These are phyloP conservation scores for Arthrobotrys sphaeroides DNA, from an alignment of 2,329 filamentous ascomycete genomes.

Conservation along the genomic window DNA sequence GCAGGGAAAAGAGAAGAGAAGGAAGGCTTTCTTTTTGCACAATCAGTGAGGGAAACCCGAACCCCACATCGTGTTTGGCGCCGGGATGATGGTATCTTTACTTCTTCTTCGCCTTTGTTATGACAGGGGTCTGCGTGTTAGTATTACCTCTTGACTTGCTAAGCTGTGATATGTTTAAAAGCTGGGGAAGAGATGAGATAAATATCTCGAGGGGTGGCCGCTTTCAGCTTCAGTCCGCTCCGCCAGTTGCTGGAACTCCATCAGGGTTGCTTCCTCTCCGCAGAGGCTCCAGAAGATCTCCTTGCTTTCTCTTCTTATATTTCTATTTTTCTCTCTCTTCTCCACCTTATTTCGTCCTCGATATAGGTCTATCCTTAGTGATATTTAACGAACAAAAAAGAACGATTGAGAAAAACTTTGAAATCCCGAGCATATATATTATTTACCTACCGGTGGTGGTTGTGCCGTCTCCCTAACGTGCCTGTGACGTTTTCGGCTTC, in stretches of 20 bases:
- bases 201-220: constrained; percentile 39
- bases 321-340: background rate
- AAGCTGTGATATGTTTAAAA: constrained; percentile 20
- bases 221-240: constrained; percentile 38
- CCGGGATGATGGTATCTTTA: constrained; percentile 4
- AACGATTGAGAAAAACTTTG: background rate
- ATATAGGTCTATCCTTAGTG: background rate
- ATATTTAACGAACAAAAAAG: constrained; percentile 13
- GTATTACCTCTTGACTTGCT: background rate
- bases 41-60: background rate
- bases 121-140: constrained; percentile 23
- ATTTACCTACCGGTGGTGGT: background rate
- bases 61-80: constrained; percentile 41
- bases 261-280: constrained; percentile 31
- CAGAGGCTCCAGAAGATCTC: constrained; percentile 4
- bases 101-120: constrained; percentile 31
- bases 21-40: background rate
- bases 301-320: background rate
- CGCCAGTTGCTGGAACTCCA: constrained; percentile 26
- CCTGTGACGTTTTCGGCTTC: constrained; percentile 12
- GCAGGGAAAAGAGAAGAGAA: background rate
- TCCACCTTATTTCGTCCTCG: background rate
- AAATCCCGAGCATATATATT: background rate
- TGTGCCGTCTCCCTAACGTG: too few species aligned
- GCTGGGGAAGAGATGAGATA: constrained; percentile 36